A percentile compares a stretch with the other conserved stretches of the same genome.
Evolutionary conservation across 495 filamentous ascomycete species (phyloP).

Genomic region (Podospora pseudopauciseta): DNA sequence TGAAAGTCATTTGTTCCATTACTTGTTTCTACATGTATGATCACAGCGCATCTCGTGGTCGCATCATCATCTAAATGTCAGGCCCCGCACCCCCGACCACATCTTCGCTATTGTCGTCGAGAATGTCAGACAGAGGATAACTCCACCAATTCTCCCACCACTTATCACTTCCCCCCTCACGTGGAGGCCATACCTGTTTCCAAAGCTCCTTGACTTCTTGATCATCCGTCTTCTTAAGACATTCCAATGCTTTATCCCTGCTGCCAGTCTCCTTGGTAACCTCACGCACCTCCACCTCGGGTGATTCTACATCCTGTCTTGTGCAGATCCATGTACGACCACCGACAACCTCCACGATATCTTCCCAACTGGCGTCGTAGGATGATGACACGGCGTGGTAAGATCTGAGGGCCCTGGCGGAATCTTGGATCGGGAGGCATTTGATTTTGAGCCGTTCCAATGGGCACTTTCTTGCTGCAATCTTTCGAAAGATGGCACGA

Average conservation of each 20-base stretch:
- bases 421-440: not conserved
- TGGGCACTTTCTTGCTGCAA: not conserved
- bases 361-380: not conserved
- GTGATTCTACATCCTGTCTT: not conserved
- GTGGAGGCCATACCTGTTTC: not conserved
- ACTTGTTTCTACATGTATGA: too few species aligned
- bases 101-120: not conserved
- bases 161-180: not conserved
- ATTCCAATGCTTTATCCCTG: not conserved
- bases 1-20: too few species aligned
- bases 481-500: not conserved
- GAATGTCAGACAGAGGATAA: not conserved
- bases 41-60: too few species aligned
- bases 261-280: not conserved
- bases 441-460: not conserved
- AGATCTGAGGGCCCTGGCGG: too few species aligned
- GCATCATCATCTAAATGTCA: not conserved
- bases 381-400: too few species aligned
- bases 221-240: too few species aligned
- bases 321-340: not conserved
- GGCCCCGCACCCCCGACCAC: not conserved
- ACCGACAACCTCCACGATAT: not conserved
- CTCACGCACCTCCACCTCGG: not conserved
- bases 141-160: not conserved
- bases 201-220: not conserved